Base-by-base conservation (phyloP, 2,329 filamentous ascomycete species). In the Daldinia sp. region DNA sequence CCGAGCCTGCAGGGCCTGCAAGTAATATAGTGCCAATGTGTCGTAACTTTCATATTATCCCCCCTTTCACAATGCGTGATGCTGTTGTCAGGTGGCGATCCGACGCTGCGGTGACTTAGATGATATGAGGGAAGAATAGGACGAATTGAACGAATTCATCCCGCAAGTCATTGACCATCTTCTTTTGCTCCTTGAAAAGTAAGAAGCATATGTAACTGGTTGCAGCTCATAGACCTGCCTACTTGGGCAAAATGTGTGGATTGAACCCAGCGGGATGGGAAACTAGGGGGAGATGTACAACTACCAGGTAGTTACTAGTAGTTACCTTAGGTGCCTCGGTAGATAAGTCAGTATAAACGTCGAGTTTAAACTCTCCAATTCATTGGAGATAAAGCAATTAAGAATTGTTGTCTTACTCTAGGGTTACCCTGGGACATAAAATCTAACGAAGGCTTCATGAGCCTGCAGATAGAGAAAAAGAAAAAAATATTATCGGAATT, bases 11-110 rank as follows among this genome's bases (percentile, higher is more conserved):
- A 73, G 62, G 48, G 51, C 48, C 69, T 68, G 68, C 72, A 72
- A 70, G 69, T 72, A 72, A 73, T 74, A 71, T 74, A 69, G 71
- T 69, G 70, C 58, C 54, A 66, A 70, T 65, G 67, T 68, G 53
- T 68, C 61, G 69, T 68, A 66, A 63, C 56, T 42, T 23, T 62
- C 48, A 48, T 60, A 37, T 58, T 56, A 56, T 60, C 10, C 37
- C 39, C 39, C 57, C 35, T 26, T 60, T 62, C 44, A 58, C 50
- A 60, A 63, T 64, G 65, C 62, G 60, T 66, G 48, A 62, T 66
- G 37, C 56, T 68, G 65, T 56, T 62, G 65, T 68, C 55, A 70
- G 62, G 65, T 66, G 68, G 68, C 56, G 68, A 66, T 60, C 61
- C 54, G 37, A 41, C 33, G 35, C 61, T 67, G 69, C 64, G 64